These are phyloP conservation scores for Phytophthora vignae DNA, from an alignment of 352 stramenopile species.

Conservation along the genomic window DNA sequence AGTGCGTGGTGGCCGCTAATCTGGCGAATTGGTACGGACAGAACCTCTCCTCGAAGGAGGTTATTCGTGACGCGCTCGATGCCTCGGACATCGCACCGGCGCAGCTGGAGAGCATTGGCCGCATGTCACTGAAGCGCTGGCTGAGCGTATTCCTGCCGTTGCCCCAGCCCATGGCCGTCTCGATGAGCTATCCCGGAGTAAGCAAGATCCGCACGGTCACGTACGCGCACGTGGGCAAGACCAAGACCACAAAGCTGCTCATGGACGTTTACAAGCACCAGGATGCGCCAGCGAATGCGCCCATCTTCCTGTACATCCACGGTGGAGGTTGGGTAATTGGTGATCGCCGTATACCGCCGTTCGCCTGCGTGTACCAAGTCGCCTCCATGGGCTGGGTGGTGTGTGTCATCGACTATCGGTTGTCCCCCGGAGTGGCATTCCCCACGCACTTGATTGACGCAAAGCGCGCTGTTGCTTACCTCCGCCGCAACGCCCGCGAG, in stretches of 20 bases:
- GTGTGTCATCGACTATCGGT: conserved; percentile 75
- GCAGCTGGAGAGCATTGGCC: conserved; percentile 46
- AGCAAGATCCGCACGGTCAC: conserved; percentile 48
- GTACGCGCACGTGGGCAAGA: conserved; percentile 68
- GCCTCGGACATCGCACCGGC: conserved; percentile 43
- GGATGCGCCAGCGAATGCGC: conserved; percentile 50
- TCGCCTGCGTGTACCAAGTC: conserved; percentile 63
- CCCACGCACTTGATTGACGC: conserved; percentile 69
- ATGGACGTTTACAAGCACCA: conserved; percentile 76
- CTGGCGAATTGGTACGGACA: conserved; percentile 47
- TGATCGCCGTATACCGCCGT: conserved; percentile 56
- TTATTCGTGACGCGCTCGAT: conserved; percentile 47
- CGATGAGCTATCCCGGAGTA: conserved; percentile 56
- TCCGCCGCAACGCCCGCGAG: conserved; percentile 43
- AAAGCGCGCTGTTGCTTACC: conserved; percentile 68
- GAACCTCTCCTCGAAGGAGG: conserved; percentile 56
- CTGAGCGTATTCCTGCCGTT: conserved; percentile 62
- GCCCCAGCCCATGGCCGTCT: conserved; percentile 56
- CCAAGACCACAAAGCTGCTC: conserved; percentile 51
- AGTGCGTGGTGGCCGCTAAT: conserved; percentile 54
- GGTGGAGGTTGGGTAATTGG: conserved; percentile 73
- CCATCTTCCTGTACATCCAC: conserved; percentile 76
- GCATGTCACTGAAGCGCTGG: conserved; percentile 56
- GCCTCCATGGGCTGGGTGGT: conserved; percentile 67
- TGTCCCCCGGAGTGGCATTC: conserved; percentile 68